Evolutionary conservation across 1,284 basidiomycete genomes (phyloP), one percentile per base, ranked within the genome.

Genomic region (Mycosarcoma mackinlayi): DNA sequence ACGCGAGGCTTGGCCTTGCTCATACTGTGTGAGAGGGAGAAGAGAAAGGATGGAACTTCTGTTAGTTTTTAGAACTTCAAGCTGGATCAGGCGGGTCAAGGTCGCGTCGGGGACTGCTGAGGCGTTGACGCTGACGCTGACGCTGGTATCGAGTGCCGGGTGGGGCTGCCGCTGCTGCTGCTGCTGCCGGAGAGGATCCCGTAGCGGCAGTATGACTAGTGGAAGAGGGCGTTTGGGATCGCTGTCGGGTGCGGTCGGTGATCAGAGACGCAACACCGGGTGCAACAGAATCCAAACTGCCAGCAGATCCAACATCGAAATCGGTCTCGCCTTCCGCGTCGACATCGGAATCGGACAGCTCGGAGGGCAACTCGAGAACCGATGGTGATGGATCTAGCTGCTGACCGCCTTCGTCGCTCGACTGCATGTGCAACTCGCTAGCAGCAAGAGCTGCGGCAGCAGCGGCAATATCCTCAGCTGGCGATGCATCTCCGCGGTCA

Each of bases 1-100:
- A 69, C 55, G 18, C 64, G 55, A 13, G 79, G 79, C 73, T 81
- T 81, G 34, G 53, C 50, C 67, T 79, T 78, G 56, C 58, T 69
- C 52, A 81, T 75, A 53, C 69, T 72, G 64, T 60, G 21, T 31
- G 11, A 8, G 18, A 33, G 18, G 16, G 18, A 45, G 35, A 27
- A 42, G n/a, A 45, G 34, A 19, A 33, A 24, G 31, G 16, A 16
- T 25, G 19, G 19, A 28, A 14, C 16, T 18, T 18, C 6, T 31
- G 46, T 51, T 27, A 63, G 47, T n/a, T n/a, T n/a, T n/a, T n/a
- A n/a, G n/a, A n/a, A n/a, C n/a, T n/a, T n/a, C 40, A 52, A 33
- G 38, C 31, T 5, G 45, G 44, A 31, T 24, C 18, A 1, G 44
- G 44, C 14, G 45, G 40, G n/a, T n/a, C n/a, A 4, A 41, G 9